phyloP scores from a whole-genome alignment of 2,329 filamentous ascomycete species.

The Rhytidhysteron rufulum region DNA sequence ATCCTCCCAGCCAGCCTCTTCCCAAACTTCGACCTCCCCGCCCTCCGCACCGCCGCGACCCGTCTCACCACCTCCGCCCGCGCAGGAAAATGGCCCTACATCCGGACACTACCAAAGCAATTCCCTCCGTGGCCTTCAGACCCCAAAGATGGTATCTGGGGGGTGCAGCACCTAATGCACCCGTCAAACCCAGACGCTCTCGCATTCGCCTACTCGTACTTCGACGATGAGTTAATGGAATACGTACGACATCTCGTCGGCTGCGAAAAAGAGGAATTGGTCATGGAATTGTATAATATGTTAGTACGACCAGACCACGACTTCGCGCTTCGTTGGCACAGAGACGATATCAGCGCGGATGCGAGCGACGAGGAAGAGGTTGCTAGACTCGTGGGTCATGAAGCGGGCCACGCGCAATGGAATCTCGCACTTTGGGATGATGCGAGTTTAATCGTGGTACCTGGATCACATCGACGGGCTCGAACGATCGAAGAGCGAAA shows the following conservation, averaged over 20 bases:
- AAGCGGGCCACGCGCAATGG: constrained; percentile 77
- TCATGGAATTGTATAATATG: constrained; percentile 87
- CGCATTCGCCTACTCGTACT: constrained; percentile 67
- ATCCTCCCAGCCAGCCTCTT: constrained; percentile 63
- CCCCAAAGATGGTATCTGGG: constrained; percentile 71
- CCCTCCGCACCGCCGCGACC: constrained; percentile 58
- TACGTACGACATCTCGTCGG: constrained; percentile 64
- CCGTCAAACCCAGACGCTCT: constrained; percentile 61
- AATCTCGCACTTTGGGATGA: constrained; percentile 80
- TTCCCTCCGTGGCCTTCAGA: constrained; percentile 79
- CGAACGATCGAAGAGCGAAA: constrained; percentile 66
- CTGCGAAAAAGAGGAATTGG: constrained; percentile 54
- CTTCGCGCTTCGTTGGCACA: constrained; percentile 79
- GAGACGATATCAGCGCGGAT: constrained; percentile 72
- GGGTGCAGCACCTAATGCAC: constrained; percentile 80
- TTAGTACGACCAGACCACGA: constrained; percentile 68
- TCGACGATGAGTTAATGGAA: constrained; percentile 60
- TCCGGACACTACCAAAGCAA: constrained; percentile 83
- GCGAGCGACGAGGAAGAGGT: constrained; percentile 66
- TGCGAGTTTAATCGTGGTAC: constrained; percentile 66
- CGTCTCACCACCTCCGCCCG: constrained; percentile 60
- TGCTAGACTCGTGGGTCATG: constrained; percentile 53
- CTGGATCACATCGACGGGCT: constrained; percentile 68
- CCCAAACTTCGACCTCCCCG: constrained; percentile 44
- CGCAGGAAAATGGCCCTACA: constrained; percentile 71